phyloP scores from a whole-genome alignment of 805 yeast species.

The Candida andamanensis region DNA sequence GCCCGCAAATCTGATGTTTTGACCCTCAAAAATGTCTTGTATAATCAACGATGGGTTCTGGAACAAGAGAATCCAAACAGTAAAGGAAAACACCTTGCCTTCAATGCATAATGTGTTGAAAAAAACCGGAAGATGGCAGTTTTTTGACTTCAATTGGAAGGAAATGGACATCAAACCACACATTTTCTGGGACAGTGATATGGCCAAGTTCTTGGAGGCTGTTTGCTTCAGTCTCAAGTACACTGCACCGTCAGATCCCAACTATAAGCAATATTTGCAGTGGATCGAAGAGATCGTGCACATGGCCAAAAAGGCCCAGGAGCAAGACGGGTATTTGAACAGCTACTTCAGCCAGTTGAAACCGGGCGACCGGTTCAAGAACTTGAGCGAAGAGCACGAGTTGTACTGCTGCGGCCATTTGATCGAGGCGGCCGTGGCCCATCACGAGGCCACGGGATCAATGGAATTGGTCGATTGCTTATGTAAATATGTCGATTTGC shows the following conservation, averaged over 20 bases:
- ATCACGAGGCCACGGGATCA: slow-evolving; percentile 14
- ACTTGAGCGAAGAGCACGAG: slow-evolving; percentile 14
- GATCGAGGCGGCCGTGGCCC: slow-evolving; percentile 19
- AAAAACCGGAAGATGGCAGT: slow-evolving; percentile 18
- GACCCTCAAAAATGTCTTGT: no score
- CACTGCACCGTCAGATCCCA: slow-evolving; percentile 5
- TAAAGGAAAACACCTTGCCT: slow-evolving; percentile 14
- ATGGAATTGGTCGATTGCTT: slow-evolving; percentile 12
- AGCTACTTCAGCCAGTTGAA: slow-evolving; percentile 16
- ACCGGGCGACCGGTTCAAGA: slow-evolving; percentile 22
- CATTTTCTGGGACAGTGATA: slow-evolving; percentile 22
- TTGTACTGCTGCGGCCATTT: slow-evolving; percentile 18
- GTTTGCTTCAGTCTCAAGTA: slow-evolving; percentile 15
- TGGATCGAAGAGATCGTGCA: slow-evolving; percentile 15
- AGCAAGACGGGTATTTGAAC: slow-evolving; percentile 20
- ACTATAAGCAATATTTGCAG: slow-evolving; percentile 6
- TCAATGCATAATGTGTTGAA: slow-evolving; percentile 14
- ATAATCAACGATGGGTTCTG: slow-evolving; percentile 12
- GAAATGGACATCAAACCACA: slow-evolving; percentile 12
- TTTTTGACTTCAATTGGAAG: slow-evolving; percentile 11
- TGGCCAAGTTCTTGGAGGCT: slow-evolving; percentile 19
- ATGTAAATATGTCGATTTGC: slow-evolving; percentile 15
- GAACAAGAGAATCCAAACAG: slow-evolving; percentile 11
- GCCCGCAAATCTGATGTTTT: no score
- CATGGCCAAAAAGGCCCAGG: slow-evolving; percentile 16